Conservation (phyloP, 306 rosid species). For the Quercus glauca region DNA sequence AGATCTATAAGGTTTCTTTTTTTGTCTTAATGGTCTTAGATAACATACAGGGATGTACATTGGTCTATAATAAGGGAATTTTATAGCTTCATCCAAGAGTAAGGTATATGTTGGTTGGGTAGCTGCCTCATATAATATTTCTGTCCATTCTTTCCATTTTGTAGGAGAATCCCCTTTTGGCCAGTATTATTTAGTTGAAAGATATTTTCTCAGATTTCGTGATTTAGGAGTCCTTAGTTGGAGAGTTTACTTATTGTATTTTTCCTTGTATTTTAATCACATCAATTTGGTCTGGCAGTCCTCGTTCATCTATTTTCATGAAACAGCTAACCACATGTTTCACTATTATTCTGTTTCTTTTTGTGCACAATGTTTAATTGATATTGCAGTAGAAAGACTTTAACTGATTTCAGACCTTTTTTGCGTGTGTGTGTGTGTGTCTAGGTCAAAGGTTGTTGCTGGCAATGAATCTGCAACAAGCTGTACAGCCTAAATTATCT, state of each 20-base stretch:
- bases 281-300: background rate
- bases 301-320: background rate
- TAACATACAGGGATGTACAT: background rate
- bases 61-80: background rate
- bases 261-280: background rate
- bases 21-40: background rate
- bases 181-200: background rate
- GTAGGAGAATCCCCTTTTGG: background rate
- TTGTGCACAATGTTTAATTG: background rate
- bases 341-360: background rate
- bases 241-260: background rate
- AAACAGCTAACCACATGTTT: background rate
- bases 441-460: slow-evolving; percentile 47
- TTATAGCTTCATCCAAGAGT: background rate
- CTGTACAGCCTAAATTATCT: slow-evolving; percentile 60
- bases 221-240: background rate
- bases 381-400: slow-evolving; percentile 9
- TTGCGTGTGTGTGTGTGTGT: slow-evolving; percentile 8
- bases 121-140: background rate
- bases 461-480: slow-evolving; percentile 73
- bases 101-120: background rate
- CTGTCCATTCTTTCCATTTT: background rate
- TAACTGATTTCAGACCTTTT: background rate
- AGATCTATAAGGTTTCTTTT: background rate
- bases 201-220: background rate